A percentile compares a stretch with the other conserved stretches of the same genome.
Evolutionary conservation across 2,329 filamentous ascomycete species (phyloP).

Genomic region (Ascochyta clinopodiicola): DNA sequence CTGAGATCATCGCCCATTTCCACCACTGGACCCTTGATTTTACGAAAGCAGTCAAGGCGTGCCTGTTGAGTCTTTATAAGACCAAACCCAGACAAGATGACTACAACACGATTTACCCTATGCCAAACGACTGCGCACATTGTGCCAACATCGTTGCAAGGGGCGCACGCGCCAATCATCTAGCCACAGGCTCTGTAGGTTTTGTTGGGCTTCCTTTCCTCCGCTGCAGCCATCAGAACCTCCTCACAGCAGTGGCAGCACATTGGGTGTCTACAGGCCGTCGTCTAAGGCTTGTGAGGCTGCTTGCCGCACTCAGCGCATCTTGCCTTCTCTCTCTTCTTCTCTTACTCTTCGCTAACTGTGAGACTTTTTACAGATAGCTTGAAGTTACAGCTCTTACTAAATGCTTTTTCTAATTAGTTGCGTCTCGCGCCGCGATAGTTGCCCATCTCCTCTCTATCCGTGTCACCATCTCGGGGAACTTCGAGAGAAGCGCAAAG

Average conservation of each 20-base stretch:
- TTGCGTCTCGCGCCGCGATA: neutral
- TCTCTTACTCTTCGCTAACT: slow-evolving; percentile 43
- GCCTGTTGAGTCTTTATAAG: neutral
- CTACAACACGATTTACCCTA: neutral
- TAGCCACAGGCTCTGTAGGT: slow-evolving; percentile 46
- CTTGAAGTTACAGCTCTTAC: slow-evolving; percentile 49
- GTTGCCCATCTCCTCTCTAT: neutral
- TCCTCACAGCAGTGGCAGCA: slow-evolving; percentile 58
- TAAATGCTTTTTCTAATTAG: slow-evolving; percentile 43
- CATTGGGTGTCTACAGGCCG: slow-evolving; percentile 63
- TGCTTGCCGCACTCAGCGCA: slow-evolving; percentile 54
- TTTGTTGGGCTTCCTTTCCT: slow-evolving; percentile 6
- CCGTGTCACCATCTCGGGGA: neutral
- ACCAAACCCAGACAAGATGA: no score
- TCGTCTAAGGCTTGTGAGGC: slow-evolving; percentile 53
- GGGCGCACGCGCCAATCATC: slow-evolving; percentile 10
- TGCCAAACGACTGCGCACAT: no score
- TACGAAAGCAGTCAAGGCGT: neutral
- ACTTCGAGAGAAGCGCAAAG: slow-evolving; percentile 5
- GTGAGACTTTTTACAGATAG: slow-evolving; percentile 49
- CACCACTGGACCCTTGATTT: neutral
- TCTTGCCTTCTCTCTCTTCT: slow-evolving; percentile 49
- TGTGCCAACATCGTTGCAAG: slow-evolving; percentile 22
- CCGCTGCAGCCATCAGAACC: slow-evolving; percentile 37
- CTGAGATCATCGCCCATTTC: no score